Conservation (phyloP, 129 eudicot species). For the Logfia minima region DNA sequence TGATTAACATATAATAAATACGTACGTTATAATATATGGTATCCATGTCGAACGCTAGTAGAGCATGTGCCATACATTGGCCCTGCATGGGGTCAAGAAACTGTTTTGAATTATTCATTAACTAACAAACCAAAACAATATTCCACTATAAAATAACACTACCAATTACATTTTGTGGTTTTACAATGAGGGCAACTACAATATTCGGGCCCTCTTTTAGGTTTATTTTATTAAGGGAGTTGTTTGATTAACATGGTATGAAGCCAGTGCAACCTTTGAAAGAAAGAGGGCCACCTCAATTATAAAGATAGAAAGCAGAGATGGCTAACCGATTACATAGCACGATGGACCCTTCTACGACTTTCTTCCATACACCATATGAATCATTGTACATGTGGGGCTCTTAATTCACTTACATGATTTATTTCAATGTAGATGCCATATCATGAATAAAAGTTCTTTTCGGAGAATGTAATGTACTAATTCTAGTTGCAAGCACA, state of each 20-base stretch:
- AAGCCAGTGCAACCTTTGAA: slow-evolving; percentile 30
- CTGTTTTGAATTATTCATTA: slow-evolving; percentile 10
- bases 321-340: slow-evolving; percentile 19
- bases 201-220: slow-evolving; percentile 18
- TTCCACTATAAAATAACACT: background rate
- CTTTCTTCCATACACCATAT: slow-evolving; percentile 25
- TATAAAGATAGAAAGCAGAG: slow-evolving; percentile 35
- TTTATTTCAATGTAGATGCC: slow-evolving; percentile 15
- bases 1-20: slow-evolving; percentile 11
- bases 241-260: slow-evolving; percentile 19
- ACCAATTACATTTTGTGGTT: background rate
- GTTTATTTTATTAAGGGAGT: background rate
- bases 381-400: slow-evolving; percentile 33
- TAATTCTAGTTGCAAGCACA: background rate
- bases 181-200: background rate
- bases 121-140: slow-evolving; percentile 17
- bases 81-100: slow-evolving; percentile 13
- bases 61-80: slow-evolving; percentile 18
- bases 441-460: background rate
- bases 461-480: background rate
- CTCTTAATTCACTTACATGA: slow-evolving; percentile 15
- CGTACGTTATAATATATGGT: slow-evolving; percentile 6
- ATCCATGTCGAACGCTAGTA: slow-evolving; percentile 19
- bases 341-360: slow-evolving; percentile 36
- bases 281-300: slow-evolving; percentile 40